Evolutionary conservation across 2,329 filamentous ascomycete species (phyloP), one percentile per base, ranked within the genome.

Genomic region (Exophiala sideris): DNA sequence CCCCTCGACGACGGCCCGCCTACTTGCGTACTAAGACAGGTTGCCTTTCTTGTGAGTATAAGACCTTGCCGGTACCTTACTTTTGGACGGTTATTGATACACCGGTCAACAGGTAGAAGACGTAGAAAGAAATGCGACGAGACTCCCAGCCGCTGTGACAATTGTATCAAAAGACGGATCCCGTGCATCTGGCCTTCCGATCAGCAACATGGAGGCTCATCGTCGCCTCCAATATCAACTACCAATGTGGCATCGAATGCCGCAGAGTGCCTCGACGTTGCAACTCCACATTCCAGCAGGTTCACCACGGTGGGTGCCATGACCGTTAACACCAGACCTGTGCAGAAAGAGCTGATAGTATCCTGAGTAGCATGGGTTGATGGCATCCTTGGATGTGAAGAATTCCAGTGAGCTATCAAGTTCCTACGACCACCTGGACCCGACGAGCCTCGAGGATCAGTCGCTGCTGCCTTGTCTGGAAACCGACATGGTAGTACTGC

Each of bases 41-140:
- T 10, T 66, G 65, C 48, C 46, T 67, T 24, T 64, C 64, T 8
- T 66, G 65, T 64, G 36, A 46, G 59, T 48, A n/a, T 35, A 21
- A 5, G 32, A 29, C 14, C 11, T 42, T 29, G 24, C 24, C 3
- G 24, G 4, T 29, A 29, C 10, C 20, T 9, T 29, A 29, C 10
- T 32, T 11, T 33, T 8, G 36, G n/a, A 9, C 16, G 3, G 3
- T 46, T 6, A 29, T 41, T 12, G 29, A 45, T 18, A 47, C 51
- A 32, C 50, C 39, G 20, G 18, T 33, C 3, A 5, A 21, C 18
- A 65, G 62, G 64, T 32, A 57, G 62, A 5, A 54, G 47, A 12
- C 48, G 64, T 14, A 66, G 65, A 51, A 66, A 65, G 51, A 66
- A 67, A 47, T 67, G 65, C 10, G 64, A 67, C 11, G 64, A 67